These are phyloP conservation scores for Passalora sequoiae DNA, from an alignment of 2,329 filamentous ascomycete genomes.

Conservation along the genomic window DNA sequence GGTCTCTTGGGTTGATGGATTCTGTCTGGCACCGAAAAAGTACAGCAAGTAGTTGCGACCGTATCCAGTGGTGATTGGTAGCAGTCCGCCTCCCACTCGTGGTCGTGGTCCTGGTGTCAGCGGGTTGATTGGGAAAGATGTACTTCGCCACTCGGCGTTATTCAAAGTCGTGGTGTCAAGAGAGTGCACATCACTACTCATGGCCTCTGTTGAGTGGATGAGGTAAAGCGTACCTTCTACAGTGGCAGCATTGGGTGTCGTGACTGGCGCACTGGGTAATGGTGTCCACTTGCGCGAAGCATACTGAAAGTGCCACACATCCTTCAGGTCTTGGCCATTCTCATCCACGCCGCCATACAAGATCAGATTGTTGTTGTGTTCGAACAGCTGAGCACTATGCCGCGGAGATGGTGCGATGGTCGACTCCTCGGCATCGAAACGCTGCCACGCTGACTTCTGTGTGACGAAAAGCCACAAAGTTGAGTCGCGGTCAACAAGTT, in stretches of 20 bases:
- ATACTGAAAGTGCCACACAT: constrained; percentile 31
- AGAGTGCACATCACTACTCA: constrained; percentile 30
- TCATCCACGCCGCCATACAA: constrained; percentile 28
- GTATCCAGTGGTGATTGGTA: constrained; percentile 41
- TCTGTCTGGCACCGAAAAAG: constrained; percentile 35
- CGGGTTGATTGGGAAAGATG: constrained; percentile 41
- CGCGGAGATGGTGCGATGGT: constrained; percentile 27
- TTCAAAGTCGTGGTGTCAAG: constrained; percentile 17
- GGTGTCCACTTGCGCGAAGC: constrained; percentile 25
- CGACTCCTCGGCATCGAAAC: constrained; percentile 22
- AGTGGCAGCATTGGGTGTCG: constrained; percentile 34
- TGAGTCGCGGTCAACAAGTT: constrained; percentile 34
- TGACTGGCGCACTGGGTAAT: constrained; percentile 28
- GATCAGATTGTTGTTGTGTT: constrained; percentile 28
- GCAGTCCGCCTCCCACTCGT: constrained; percentile 35
- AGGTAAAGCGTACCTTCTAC: constrained; percentile 37
- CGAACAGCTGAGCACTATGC: constrained; percentile 26
- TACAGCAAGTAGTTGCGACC: constrained; percentile 44
- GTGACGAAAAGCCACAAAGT: constrained; percentile 41
- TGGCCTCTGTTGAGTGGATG: constrained; percentile 34
- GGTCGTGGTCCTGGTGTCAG: constrained; percentile 40
- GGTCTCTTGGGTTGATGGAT: constrained; percentile 13
- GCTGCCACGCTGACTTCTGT: constrained; percentile 29
- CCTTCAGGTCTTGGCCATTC: constrained; percentile 23
- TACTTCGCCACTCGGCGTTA: constrained; percentile 37